Conservation (phyloP, 306 rosid genomes). For the Herpetospermum pedunculosum region DNA sequence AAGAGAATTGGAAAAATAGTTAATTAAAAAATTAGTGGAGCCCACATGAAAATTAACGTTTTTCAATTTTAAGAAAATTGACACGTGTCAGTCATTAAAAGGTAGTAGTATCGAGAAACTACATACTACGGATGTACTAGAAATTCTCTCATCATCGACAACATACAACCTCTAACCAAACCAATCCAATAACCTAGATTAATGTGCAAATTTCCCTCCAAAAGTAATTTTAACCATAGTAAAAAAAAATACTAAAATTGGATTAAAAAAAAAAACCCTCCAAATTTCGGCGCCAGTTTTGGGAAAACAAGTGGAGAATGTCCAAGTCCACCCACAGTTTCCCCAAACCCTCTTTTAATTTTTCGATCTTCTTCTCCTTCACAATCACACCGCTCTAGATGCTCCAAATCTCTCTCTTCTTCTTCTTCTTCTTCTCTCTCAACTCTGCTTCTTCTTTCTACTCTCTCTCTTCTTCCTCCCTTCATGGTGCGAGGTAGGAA, state of each 20-base stretch:
- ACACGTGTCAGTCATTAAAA: no score
- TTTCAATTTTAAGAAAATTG: no score
- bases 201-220: background rate
- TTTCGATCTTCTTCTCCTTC: background rate
- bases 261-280: background rate
- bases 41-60: no score
- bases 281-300: background rate
- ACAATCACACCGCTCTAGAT: background rate
- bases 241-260: background rate
- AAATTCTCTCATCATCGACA: no score
- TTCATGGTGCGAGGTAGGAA: constrained; percentile 9
- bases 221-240: background rate
- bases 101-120: no score
- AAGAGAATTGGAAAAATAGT: no score
- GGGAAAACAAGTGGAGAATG: background rate
- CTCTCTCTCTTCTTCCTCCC: background rate
- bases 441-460: background rate
- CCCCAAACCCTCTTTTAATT: constrained; percentile 1
- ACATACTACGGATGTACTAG: no score
- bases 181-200: no score
- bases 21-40: no score
- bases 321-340: constrained; percentile 4
- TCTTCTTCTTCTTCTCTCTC: background rate
- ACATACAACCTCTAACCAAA: no score
- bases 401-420: background rate